Conservation (phyloP, 179 eudicot genomes). For the Pouteria campechiana region DNA sequence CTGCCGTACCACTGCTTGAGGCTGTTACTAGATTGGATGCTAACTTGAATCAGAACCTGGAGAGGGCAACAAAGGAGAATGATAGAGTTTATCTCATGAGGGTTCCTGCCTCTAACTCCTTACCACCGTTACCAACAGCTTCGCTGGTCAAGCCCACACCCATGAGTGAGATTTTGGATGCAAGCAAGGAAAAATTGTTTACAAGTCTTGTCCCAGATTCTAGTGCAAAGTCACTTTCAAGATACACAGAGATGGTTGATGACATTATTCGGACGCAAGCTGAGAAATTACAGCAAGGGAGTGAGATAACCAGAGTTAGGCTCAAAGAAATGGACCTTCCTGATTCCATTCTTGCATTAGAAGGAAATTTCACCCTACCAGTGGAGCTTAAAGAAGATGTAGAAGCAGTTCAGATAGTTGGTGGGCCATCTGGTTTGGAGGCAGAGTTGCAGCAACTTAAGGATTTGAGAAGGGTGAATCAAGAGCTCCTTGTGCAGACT, state of each 20-base stretch:
- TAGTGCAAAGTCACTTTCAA: conserved; percentile 89
- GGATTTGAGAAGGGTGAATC: conserved; percentile 93
- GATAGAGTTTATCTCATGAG: conserved; percentile 96
- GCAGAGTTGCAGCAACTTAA: conserved; percentile 82
- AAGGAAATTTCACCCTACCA: conserved; percentile 67
- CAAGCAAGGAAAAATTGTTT: conserved; percentile 87
- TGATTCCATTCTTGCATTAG: conserved; percentile 82
- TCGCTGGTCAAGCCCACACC: conserved; percentile 75
- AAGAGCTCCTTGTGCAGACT: conserved; percentile 78
- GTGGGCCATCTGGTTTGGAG: conserved; percentile 88
- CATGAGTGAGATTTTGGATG: conserved; percentile 73
- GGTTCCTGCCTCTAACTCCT: conserved; percentile 70
- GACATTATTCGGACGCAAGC: conserved; percentile 90
- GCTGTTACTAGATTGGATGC: conserved; percentile 76
- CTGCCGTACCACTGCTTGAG: conserved; percentile 78
- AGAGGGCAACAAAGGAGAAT: conserved; percentile 92
- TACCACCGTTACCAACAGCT: conserved; percentile 67
- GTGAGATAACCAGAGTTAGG: conserved; percentile 92
- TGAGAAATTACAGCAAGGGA: conserved; percentile 93
- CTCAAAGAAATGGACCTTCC: conserved; percentile 97
- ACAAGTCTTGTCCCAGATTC: conserved; percentile 89
- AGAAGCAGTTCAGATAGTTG: conserved; percentile 96
- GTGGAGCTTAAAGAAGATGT: conserved; percentile 80
- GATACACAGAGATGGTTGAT: conserved; percentile 96
- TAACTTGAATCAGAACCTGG: conserved; percentile 62